These are phyloP conservation scores for Oxyria digyna DNA, from an alignment of 148 eudicot genomes.

Conservation along the genomic window DNA sequence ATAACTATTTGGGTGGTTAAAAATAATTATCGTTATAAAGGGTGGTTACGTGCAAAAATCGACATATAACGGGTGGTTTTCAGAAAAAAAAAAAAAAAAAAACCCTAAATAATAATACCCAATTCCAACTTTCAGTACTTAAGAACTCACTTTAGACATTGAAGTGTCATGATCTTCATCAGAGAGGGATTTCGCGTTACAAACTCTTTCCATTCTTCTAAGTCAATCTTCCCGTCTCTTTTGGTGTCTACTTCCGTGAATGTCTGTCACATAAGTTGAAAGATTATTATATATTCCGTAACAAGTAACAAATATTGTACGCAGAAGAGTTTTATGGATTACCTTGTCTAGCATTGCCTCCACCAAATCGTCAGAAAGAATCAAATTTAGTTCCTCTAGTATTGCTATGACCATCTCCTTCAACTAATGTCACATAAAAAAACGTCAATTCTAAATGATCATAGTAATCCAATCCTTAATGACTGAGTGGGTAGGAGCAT, in stretches of 20 bases:
- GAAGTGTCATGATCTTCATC: slow-evolving; percentile 38
- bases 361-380: not conserved
- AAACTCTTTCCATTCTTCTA: slow-evolving; percentile 30
- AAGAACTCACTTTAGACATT: slow-evolving; percentile 24
- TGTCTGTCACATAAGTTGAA: slow-evolving; percentile 9
- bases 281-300: not conserved
- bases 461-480: not conserved
- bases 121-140: not conserved
- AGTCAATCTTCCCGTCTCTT: slow-evolving; percentile 33
- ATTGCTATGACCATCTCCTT: not conserved
- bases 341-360: slow-evolving; percentile 6
- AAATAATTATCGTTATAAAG: too few species aligned
- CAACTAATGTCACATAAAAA: not conserved
- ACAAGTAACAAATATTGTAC: not conserved
- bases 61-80: too few species aligned
- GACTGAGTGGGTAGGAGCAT: not conserved
- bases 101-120: not conserved
- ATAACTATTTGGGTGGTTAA: too few species aligned
- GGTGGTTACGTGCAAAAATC: too few species aligned
- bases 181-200: slow-evolving; percentile 17
- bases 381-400: not conserved
- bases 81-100: too few species aligned
- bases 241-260: slow-evolving; percentile 29
- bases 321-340: not conserved
- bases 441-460: too few species aligned